Conservation (phyloP, 768 basidiomycete genomes). For the Boletellus sp. region DNA sequence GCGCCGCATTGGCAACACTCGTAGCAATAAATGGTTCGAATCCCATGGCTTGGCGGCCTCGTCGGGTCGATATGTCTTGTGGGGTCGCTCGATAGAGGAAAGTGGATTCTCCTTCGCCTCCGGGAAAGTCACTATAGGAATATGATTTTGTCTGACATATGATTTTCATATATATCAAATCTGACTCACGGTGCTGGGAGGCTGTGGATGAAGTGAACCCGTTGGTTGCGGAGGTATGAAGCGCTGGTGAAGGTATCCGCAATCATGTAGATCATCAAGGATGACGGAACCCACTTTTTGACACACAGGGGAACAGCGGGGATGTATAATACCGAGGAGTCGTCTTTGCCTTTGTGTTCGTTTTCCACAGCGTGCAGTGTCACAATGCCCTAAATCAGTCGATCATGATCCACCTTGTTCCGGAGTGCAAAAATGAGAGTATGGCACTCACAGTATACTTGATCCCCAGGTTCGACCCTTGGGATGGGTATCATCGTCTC, state of each 20-base stretch:
- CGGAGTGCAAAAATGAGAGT: neutral
- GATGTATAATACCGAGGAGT: slow-evolving; percentile 57
- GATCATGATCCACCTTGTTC: neutral
- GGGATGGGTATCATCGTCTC: slow-evolving; percentile 59
- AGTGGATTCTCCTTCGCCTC: slow-evolving; percentile 46
- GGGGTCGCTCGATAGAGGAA: slow-evolving; percentile 38
- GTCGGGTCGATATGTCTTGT: slow-evolving; percentile 31
- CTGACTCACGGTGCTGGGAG: slow-evolving; percentile 47
- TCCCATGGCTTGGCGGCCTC: slow-evolving; percentile 42
- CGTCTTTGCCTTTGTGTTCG: slow-evolving; percentile 42
- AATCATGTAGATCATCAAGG: neutral
- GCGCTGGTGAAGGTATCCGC: slow-evolving; percentile 31
- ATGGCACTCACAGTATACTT: slow-evolving; percentile 56
- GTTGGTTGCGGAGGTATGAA: slow-evolving; percentile 47
- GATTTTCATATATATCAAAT: too few relatives aligned
- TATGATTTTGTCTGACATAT: neutral
- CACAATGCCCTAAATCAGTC: slow-evolving; percentile 45
- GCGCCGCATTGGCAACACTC: slow-evolving; percentile 9
- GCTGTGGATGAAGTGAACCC: slow-evolving; percentile 43
- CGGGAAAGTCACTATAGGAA: slow-evolving; percentile 45
- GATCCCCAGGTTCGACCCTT: slow-evolving; percentile 57
- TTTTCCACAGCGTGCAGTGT: slow-evolving; percentile 55
- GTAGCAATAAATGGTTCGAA: slow-evolving; percentile 35
- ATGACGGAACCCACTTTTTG: slow-evolving; percentile 37
- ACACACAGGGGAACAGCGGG: slow-evolving; percentile 50